These are phyloP conservation scores for Leccinum barrowsii DNA, from an alignment of 768 basidiomycete species.

Conservation along the genomic window DNA sequence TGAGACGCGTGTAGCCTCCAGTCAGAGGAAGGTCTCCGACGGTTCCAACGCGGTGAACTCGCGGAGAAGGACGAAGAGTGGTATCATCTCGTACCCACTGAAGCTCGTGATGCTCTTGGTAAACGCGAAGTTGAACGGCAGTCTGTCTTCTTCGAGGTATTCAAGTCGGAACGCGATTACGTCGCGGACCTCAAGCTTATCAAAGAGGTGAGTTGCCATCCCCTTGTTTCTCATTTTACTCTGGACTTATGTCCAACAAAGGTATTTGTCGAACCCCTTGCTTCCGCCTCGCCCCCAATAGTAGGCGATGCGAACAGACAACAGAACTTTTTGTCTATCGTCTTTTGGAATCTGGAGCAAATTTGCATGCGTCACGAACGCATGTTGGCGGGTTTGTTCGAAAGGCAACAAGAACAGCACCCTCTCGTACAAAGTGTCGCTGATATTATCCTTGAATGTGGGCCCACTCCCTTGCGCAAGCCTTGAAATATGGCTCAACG, in stretches of 20 bases:
- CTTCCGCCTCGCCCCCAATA: slow-evolving; percentile 59
- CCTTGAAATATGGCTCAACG: slow-evolving; percentile 16
- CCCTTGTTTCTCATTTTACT: not conserved
- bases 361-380: slow-evolving; percentile 65
- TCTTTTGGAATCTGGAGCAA: slow-evolving; percentile 78
- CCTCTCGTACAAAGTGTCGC: slow-evolving; percentile 80
- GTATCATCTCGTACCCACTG: slow-evolving; percentile 73
- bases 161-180: slow-evolving; percentile 88
- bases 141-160: slow-evolving; percentile 82
- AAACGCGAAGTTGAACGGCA: slow-evolving; percentile 82
- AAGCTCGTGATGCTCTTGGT: slow-evolving; percentile 66
- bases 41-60: slow-evolving; percentile 66
- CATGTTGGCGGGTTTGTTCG: slow-evolving; percentile 71
- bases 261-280: slow-evolving; percentile 73
- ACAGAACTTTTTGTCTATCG: slow-evolving; percentile 67
- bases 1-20: slow-evolving; percentile 42
- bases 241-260: slow-evolving; percentile 26
- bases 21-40: slow-evolving; percentile 58
- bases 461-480: slow-evolving; percentile 20
- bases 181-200: slow-evolving; percentile 73
- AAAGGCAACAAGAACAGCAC: slow-evolving; percentile 79
- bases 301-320: slow-evolving; percentile 50
- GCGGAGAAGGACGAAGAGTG: slow-evolving; percentile 75
- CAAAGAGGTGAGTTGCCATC: slow-evolving; percentile 48
- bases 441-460: slow-evolving; percentile 82